These are phyloP conservation scores for Trichocladium uniseriatum DNA, from an alignment of 495 filamentous ascomycete genomes.

Conservation along the genomic window DNA sequence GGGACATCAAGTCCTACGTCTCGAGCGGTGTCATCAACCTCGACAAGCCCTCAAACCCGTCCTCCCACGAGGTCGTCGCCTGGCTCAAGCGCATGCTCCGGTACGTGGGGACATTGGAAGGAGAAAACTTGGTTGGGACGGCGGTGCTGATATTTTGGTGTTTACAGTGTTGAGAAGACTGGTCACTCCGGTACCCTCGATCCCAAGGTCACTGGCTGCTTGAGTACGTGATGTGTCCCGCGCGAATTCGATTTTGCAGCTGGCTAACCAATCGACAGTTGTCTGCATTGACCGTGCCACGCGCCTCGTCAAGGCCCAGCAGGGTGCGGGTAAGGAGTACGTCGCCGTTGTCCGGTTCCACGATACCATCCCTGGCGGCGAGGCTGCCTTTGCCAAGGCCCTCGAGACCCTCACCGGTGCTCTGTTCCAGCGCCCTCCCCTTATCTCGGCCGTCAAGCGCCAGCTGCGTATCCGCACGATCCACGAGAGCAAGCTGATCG, in stretches of 20 bases:
- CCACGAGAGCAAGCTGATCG: constrained; percentile 85
- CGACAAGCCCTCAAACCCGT: constrained; percentile 96
- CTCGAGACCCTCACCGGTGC: constrained; percentile 92
- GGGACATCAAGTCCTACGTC: constrained; percentile 91
- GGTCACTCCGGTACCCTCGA: constrained; percentile 96
- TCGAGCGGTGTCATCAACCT: constrained; percentile 90
- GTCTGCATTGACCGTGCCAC: constrained; percentile 94
- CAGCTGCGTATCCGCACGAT: constrained; percentile 96
- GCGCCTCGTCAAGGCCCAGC: constrained; percentile 93
- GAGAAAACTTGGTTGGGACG: neutral
- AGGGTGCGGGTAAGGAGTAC: constrained; percentile 82
- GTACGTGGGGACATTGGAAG: constrained; percentile 35
- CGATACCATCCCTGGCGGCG: constrained; percentile 82
- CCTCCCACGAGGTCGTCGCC: constrained; percentile 94
- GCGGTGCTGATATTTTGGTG: constrained; percentile 14
- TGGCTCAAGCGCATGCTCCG: constrained; percentile 96
- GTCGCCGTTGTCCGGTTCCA: constrained; percentile 85
- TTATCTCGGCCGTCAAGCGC: constrained; percentile 97
- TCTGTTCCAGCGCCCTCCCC: constrained; percentile 90
- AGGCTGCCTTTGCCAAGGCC: constrained; percentile 79
- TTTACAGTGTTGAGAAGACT: constrained; percentile 78
- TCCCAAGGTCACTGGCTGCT: constrained; percentile 69
- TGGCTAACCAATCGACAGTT: constrained; percentile 26
- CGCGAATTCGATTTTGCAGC: neutral
- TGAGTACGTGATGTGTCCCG: constrained; percentile 39